Evolutionary conservation across 345 rosid species (phyloP).

Genomic region (Pistacia integerrima): DNA sequence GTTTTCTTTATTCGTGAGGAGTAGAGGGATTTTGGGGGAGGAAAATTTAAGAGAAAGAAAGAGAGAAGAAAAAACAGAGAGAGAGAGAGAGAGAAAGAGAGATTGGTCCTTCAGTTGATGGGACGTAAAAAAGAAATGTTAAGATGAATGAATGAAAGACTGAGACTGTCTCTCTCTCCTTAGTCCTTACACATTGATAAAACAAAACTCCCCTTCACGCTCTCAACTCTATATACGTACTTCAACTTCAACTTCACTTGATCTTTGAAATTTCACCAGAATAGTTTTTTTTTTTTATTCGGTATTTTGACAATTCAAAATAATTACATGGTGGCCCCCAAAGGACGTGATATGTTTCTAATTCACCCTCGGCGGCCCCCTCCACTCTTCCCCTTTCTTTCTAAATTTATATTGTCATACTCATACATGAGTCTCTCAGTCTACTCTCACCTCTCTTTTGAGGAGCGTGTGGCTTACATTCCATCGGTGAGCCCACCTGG

Average conservation of each 20-base stretch:
- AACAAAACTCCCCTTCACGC: neutral
- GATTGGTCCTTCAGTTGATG: constrained; percentile 12
- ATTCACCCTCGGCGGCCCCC: constrained; percentile 39
- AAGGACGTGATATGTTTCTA: constrained; percentile 24
- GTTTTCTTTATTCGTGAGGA: neutral
- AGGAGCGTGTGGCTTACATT: neutral
- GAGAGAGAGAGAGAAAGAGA: constrained; percentile 9
- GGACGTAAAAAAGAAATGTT: constrained; percentile 17
- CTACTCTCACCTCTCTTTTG: neutral
- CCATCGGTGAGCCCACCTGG: neutral
- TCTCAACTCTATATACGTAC: neutral
- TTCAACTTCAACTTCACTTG: neutral
- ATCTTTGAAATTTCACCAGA: too few relatives aligned
- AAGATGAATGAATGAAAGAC: constrained; percentile 16
- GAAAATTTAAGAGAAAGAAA: constrained; percentile 3
- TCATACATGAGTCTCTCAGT: neutral
- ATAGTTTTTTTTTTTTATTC: too few relatives aligned
- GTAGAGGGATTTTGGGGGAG: neutral
- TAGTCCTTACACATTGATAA: neutral
- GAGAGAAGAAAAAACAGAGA: neutral
- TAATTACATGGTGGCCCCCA: constrained; percentile 39
- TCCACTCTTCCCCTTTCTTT: constrained; percentile 16
- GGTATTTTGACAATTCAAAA: neutral
- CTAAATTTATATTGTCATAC: too few relatives aligned
- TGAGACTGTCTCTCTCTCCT: neutral